These are phyloP conservation scores for Mycena amicta DNA, from an alignment of 768 basidiomycete genomes.

Conservation along the genomic window DNA sequence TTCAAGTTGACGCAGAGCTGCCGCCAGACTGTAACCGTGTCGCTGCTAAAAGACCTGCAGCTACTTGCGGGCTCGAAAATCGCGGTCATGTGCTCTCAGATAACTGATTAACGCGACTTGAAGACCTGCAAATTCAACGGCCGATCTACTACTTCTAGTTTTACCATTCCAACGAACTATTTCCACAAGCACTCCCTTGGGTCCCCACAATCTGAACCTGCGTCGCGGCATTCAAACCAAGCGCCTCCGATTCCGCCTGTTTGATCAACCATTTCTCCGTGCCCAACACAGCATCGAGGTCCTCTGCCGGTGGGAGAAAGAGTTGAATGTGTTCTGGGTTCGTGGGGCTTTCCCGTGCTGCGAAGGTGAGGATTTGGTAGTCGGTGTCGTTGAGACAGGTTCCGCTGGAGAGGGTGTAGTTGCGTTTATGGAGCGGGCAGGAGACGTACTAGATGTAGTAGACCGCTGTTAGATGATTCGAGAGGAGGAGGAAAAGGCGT, in stretches of 20 bases:
- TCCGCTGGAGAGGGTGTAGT: constrained; percentile 59
- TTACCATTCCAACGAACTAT: constrained; percentile 24
- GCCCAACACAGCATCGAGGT: constrained; percentile 63
- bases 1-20: neutral
- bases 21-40: constrained; percentile 24
- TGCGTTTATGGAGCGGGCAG: constrained; percentile 69
- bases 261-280: constrained; percentile 66
- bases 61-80: constrained; percentile 35
- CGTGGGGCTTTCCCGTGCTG: constrained; percentile 47
- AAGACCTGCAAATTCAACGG: no score
- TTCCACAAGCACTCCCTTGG: constrained; percentile 16
- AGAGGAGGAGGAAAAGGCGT: constrained; percentile 21
- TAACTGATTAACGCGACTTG: neutral
- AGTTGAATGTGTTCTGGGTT: constrained; percentile 40
- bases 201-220: constrained; percentile 35
- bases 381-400: constrained; percentile 60
- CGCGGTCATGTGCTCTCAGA: neutral
- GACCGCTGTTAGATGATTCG: constrained; percentile 13
- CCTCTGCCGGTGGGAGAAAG: constrained; percentile 55
- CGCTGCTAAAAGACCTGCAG: constrained; percentile 35
- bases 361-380: constrained; percentile 64
- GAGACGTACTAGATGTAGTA: constrained; percentile 32
- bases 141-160: no score
- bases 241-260: constrained; percentile 48
- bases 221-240: constrained; percentile 30